Evolutionary conservation across 139 green algal species (phyloP), one percentile per base, ranked within the genome.

Genomic region (Chlamydomonas incerta): DNA sequence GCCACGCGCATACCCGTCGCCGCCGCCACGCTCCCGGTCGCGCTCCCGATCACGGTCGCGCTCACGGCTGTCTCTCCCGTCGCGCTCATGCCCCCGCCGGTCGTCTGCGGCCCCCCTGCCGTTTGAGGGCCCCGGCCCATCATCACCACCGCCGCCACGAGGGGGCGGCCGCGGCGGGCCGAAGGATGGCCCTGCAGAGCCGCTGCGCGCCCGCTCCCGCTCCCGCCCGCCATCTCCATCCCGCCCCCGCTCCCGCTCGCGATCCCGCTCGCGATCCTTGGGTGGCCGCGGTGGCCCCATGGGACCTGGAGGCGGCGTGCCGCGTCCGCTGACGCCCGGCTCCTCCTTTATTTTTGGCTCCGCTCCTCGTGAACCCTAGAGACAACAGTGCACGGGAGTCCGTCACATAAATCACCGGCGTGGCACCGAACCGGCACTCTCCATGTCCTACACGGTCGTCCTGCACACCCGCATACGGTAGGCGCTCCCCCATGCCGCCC

Each of bases 81-180:
- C 74, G n/a, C 73, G 31, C 0, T 55, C 31, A 24, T 28, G 6
- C 5, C 26, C n/a, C 10, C 34, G 10, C 0, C 47, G 23, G 13
- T 70, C 57, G 35, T 81, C 37, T 29, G 15, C 13, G 5, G 28
- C 72, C 0, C n/a, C 47, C 20, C 73, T 52, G 33, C 21, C 20
- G 37, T 62, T 73, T 20, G 18, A 62, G 6, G 62, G 62, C 4
- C 76, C 76, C 1, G 28, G 29, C 1, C 58, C 62, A 2, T 57
- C 9, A 1, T 18, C 35, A 2, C 47, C 29, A 5, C 58, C 76
- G 13, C 34, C 29, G 26, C 13, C 8, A 3, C 63, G 63, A n/a
- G n/a, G 41, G 17, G 79, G 63, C 15, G 79, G 79, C n/a, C 79
- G 47, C 24, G 79, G 79, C 13, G 79, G 79, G 66, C 79, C 79